Evolutionary conservation across 495 filamentous ascomycete genomes (phyloP), one percentile per base, ranked within the genome.

Genomic region (Penicillium steckii): DNA sequence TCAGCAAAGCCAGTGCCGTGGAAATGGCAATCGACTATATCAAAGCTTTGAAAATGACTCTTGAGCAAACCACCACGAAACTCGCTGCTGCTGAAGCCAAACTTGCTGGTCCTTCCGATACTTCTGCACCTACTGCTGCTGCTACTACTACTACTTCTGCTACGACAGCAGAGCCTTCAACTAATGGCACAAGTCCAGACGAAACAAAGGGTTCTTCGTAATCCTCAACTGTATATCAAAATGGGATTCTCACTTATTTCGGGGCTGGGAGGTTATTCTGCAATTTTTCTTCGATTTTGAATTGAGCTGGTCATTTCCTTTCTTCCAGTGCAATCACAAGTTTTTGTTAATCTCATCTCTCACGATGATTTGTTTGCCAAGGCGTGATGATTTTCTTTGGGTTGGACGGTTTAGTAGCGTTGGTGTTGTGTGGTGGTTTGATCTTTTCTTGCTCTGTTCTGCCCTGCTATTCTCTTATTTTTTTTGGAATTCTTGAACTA

Each of bases 21-120:
- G 94, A 97, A 72, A 83, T 87, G 73, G 94, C 94, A 8, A 97
- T 96, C 49, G 88, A 93, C 55, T 97, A 97, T 62, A 97, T 98
- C 73, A 90, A 87, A 64, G 77, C 84, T 49, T 72, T 98, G 53
- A 83, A 95, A 70, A 76, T 80, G 65, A 87, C 91, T 62, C 66
- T 93, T 27, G 80, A 74, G 8, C 85, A 85, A 23, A 85, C 87
- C 13, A 85, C 86, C 47, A 75, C 70, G 45, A 76, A 83, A 60
- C 74, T 91, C 3, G 80, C 82, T 15, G 77, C 78, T 26, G 85
- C 85, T 4, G 87, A 91, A 60, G 74, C 74, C 50, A 58, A 57
- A 22, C 44, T 64, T 19, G 29, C 25, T 18, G 40, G 23, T n/a
- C n/a, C n/a, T n/a, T n/a, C n/a, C 32, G 23, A 27, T 9, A 40